Percentiles rank a stretch among this genome's conserved stretches.
Conservation (phyloP, 2,329 filamentous ascomycete genomes). For the Lasiodiplodia hormozganensis region DNA sequence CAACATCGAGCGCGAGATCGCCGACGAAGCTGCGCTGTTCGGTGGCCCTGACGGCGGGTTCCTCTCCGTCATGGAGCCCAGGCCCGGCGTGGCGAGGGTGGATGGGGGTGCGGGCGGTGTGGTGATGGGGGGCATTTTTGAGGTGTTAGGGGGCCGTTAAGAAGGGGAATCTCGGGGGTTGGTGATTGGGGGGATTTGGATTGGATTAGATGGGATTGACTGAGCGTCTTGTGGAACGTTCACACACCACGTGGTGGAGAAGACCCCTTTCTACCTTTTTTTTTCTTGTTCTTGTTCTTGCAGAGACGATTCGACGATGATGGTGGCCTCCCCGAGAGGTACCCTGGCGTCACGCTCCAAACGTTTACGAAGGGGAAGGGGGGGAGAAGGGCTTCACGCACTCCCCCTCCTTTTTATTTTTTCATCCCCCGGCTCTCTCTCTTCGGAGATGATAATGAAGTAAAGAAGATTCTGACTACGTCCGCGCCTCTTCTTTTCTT, state of each 20-base stretch:
- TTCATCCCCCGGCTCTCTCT: background rate
- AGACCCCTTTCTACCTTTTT: background rate
- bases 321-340: background rate
- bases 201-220: background rate
- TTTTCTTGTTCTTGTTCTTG: background rate
- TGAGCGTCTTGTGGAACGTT: background rate
- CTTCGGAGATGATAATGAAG: background rate
- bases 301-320: background rate
- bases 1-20: conserved; percentile 42
- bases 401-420: background rate
- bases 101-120: conserved; percentile 35
- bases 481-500: background rate
- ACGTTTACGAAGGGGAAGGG: background rate
- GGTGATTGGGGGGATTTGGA: background rate
- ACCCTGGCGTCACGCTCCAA: background rate
- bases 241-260: too few relatives aligned
- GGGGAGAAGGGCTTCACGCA: background rate
- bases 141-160: conserved; percentile 41
- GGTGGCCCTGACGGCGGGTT: conserved; percentile 35
- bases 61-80: conserved; percentile 39
- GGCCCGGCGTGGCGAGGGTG: conserved; percentile 30
- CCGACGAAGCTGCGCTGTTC: conserved; percentile 43
- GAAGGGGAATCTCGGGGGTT: background rate
- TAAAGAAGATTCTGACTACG: conserved; percentile 1
- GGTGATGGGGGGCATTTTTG: conserved; percentile 41